phyloP scores from a whole-genome alignment of 495 filamentous ascomycete species.

The Aspergillus egyptiacus region DNA sequence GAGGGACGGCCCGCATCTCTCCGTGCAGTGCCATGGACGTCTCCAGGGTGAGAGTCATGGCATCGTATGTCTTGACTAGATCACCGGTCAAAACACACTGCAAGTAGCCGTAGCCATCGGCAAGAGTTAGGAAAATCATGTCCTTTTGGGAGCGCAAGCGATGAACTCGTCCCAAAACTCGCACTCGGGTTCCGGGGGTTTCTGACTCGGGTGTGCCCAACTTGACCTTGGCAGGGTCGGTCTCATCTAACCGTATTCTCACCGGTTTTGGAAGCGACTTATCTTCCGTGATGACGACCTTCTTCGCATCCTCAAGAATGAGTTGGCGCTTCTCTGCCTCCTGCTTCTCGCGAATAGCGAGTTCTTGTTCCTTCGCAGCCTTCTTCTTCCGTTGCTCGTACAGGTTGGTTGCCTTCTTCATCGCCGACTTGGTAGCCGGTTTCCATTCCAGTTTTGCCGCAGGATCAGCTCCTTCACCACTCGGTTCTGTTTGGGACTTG shows the following conservation, averaged over 20 bases:
- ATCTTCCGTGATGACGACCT: slow-evolving; percentile 78
- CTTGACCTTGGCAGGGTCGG: slow-evolving; percentile 52
- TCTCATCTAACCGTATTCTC: slow-evolving; percentile 66
- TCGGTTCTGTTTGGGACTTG: slow-evolving; percentile 59
- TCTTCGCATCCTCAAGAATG: slow-evolving; percentile 80
- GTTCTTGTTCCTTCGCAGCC: slow-evolving; percentile 60
- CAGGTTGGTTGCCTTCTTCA: slow-evolving; percentile 74
- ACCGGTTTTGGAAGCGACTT: slow-evolving; percentile 68
- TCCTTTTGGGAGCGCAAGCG: slow-evolving; percentile 79
- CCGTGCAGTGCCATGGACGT: slow-evolving; percentile 84
- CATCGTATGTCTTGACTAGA: slow-evolving; percentile 88
- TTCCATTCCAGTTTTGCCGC: slow-evolving; percentile 61
- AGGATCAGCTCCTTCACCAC: slow-evolving; percentile 49
- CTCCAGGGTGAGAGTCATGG: slow-evolving; percentile 79
- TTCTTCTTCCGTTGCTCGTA: slow-evolving; percentile 73
- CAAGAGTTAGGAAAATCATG: slow-evolving; percentile 77
- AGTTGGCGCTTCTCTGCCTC: slow-evolving; percentile 60
- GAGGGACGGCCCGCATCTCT: slow-evolving; percentile 79
- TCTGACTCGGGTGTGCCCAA: slow-evolving; percentile 49
- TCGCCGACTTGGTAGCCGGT: slow-evolving; percentile 70
- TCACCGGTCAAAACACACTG: slow-evolving; percentile 83
- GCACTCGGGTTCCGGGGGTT: slow-evolving; percentile 67
- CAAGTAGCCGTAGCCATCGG: slow-evolving; percentile 84
- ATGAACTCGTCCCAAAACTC: slow-evolving; percentile 81
- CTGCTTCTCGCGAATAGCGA: slow-evolving; percentile 64